Percentiles rank a stretch among this genome's conserved stretches.
Evolutionary conservation across 768 basidiomycete genomes (phyloP).

Genomic region (Filobasidium wieringae): DNA sequence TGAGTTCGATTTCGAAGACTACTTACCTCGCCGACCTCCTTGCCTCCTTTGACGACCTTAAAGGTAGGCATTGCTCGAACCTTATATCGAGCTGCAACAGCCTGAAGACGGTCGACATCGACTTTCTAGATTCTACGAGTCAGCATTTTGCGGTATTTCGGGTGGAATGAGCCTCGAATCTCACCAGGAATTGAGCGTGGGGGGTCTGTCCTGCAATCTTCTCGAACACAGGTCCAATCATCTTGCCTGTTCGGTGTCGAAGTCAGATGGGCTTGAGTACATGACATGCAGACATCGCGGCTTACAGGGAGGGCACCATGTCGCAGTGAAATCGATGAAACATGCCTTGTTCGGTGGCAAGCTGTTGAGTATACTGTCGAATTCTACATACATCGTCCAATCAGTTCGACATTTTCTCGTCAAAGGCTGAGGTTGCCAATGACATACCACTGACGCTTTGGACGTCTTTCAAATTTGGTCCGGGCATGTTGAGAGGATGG

Average conservation of each 20-base stretch:
- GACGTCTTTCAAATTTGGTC: constrained; percentile 11
- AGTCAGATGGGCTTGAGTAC: constrained; percentile 5
- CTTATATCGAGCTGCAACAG: constrained; percentile 29
- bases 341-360: constrained; percentile 27
- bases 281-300: constrained; percentile 3
- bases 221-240: constrained; percentile 33
- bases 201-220: constrained; percentile 20
- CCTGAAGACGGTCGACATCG: constrained; percentile 33
- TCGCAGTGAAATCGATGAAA: constrained; percentile 36
- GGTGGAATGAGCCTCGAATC: not conserved
- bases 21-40: constrained; percentile 36
- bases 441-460: constrained; percentile 4
- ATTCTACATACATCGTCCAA: constrained; percentile 17
- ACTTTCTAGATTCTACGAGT: constrained; percentile 22
- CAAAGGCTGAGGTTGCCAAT: not conserved
- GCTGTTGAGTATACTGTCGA: constrained; percentile 25
- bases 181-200: constrained; percentile 33
- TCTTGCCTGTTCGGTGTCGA: constrained; percentile 18
- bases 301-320: constrained; percentile 5
- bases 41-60: constrained; percentile 36
- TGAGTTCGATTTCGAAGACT: not conserved
- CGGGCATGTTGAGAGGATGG: not conserved
- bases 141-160: not conserved
- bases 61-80: constrained; percentile 39
- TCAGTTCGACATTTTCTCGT: not conserved